A percentile compares a stretch with the other conserved stretches of the same genome.
phyloP scores from a whole-genome alignment of 345 rosid species.

The Capsella bursapastoris region DNA sequence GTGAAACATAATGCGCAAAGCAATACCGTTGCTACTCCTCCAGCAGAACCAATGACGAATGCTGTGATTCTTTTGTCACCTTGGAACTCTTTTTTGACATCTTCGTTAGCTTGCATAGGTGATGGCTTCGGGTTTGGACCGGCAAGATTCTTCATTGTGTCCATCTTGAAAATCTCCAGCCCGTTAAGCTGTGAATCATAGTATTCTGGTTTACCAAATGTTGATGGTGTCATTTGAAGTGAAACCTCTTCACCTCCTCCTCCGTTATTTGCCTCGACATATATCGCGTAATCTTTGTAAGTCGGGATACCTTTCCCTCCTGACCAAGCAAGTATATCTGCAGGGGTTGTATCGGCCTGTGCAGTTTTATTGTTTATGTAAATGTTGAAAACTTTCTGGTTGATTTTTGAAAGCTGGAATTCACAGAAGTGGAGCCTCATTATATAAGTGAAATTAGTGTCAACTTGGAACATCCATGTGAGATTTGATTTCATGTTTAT shows the following conservation, averaged over 20 bases:
- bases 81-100: constrained; percentile 29
- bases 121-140: constrained; percentile 74
- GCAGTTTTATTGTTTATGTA: constrained; percentile 71
- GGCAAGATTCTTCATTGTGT: constrained; percentile 52
- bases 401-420: constrained; percentile 47
- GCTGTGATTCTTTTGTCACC: constrained; percentile 31
- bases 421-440: constrained; percentile 85
- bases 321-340: constrained; percentile 70
- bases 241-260: constrained; percentile 49
- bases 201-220: constrained; percentile 47
- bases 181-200: constrained; percentile 66
- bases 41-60: constrained; percentile 58
- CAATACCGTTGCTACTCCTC: constrained; percentile 62
- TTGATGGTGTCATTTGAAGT: constrained; percentile 63
- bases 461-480: constrained; percentile 77
- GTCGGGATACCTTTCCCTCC: constrained; percentile 52
- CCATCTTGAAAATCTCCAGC: constrained; percentile 76
- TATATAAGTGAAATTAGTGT: constrained; percentile 68
- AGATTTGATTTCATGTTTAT: constrained; percentile 59
- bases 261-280: constrained; percentile 48
- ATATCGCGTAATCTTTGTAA: constrained; percentile 62
- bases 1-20: constrained; percentile 57
- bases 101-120: constrained; percentile 51
- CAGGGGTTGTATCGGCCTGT: constrained; percentile 44
- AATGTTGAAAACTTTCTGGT: constrained; percentile 70